Percentiles rank a stretch among this genome's conserved stretches.
phyloP scores from a whole-genome alignment of 805 yeast species.

The Nakazawaea wickerhamii region DNA sequence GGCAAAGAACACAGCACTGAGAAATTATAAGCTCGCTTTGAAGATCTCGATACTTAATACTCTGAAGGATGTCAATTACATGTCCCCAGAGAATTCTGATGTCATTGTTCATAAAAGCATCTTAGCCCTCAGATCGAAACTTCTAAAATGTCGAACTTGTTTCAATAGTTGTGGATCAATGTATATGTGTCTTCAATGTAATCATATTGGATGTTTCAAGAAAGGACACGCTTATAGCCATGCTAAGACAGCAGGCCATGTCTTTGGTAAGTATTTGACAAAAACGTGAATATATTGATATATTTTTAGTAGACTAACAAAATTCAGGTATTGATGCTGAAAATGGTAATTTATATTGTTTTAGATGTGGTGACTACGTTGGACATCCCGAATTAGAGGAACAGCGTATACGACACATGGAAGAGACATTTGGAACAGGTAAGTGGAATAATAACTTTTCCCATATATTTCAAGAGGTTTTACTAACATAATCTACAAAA shows the following conservation, averaged over 20 bases:
- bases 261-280: slow-evolving; percentile 35
- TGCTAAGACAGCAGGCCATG: slow-evolving; percentile 43
- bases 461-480: not conserved
- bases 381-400: slow-evolving; percentile 54
- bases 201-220: slow-evolving; percentile 66
- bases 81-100: slow-evolving; percentile 32
- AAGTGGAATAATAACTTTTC: not conserved
- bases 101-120: slow-evolving; percentile 33
- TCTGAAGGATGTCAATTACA: slow-evolving; percentile 18
- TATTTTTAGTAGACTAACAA: slow-evolving; percentile 29
- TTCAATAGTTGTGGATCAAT: slow-evolving; percentile 32
- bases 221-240: slow-evolving; percentile 42
- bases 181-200: slow-evolving; percentile 72
- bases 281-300: slow-evolving; percentile 23
- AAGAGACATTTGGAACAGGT: slow-evolving; percentile 19
- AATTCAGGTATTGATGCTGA: slow-evolving; percentile 48
- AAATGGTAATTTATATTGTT: slow-evolving; percentile 70
- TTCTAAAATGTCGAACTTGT: slow-evolving; percentile 50
- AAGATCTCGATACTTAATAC: slow-evolving; percentile 32
- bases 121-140: slow-evolving; percentile 34
- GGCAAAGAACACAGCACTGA: slow-evolving; percentile 43
- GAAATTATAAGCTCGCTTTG: slow-evolving; percentile 47
- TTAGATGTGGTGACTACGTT: slow-evolving; percentile 69
- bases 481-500: slow-evolving; percentile 7
- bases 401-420: slow-evolving; percentile 33